These are phyloP conservation scores for Crithidia acanthocephali DNA, from an alignment of 208 protist genomes.

Conservation along the genomic window DNA sequence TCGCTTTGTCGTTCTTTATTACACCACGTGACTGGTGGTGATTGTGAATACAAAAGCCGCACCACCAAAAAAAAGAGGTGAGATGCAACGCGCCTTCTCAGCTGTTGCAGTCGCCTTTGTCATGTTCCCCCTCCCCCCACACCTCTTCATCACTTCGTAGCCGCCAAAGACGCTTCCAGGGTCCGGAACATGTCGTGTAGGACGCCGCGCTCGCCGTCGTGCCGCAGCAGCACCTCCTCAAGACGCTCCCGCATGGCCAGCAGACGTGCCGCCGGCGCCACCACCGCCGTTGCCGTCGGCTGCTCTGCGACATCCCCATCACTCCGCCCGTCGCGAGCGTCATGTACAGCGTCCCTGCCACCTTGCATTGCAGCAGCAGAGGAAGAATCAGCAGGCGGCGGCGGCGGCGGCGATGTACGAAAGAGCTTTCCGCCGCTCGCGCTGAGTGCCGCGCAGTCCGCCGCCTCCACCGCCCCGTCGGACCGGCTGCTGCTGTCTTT, in stretches of 20 bases:
- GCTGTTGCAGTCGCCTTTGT: too few relatives aligned
- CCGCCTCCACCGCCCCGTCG: not conserved
- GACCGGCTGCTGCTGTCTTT: slow-evolving; percentile 4
- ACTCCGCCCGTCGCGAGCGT: too few relatives aligned
- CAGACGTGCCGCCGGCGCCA: slow-evolving; percentile 24
- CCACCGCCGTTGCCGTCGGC: not conserved
- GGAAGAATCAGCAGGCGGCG: not conserved
- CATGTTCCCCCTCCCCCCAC: not conserved
- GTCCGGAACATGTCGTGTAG: slow-evolving; percentile 40
- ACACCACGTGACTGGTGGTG: too few relatives aligned
- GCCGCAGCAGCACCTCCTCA: slow-evolving; percentile 37
- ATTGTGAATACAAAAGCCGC: too few relatives aligned
- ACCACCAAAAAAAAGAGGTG: too few relatives aligned
- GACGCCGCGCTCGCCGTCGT: slow-evolving; percentile 34
- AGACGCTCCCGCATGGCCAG: slow-evolving; percentile 34
- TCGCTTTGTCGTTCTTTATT: too few relatives aligned
- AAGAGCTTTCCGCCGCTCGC: not conserved
- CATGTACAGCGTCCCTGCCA: too few relatives aligned
- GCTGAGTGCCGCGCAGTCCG: not conserved
- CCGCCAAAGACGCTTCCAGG: slow-evolving; percentile 11
- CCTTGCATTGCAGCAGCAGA: not conserved
- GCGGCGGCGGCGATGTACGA: not conserved
- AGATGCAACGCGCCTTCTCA: too few relatives aligned
- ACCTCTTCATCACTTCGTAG: not conserved
- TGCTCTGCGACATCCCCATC: too few relatives aligned